Base-by-base conservation (phyloP, 306 rosid species). In the Begonia loranthoides region DNA sequence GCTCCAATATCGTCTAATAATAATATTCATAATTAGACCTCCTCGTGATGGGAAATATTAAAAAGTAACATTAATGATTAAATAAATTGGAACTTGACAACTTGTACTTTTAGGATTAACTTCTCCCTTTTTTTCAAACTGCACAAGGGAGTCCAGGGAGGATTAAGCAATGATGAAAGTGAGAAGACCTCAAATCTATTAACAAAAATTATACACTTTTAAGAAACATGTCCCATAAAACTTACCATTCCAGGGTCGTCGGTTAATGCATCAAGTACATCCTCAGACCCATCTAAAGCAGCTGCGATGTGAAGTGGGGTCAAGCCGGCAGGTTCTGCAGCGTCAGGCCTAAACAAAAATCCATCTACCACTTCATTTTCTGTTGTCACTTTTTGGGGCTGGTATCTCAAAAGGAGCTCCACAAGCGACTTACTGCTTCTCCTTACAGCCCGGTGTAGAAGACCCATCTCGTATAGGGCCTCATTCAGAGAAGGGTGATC, bases 291-390 rank as follows among this genome's bases (percentile, higher is more conserved):
- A 58, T 67, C 75, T 57, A 52, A 64, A 51, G 89, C 69, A 21
- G 97, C 92, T 15, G 85, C 92, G 47, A 83, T 63, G 70, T 87
- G 96, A 52, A 87, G 83, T 13, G 96, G 92, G 51, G 97, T 89
- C 78, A 89, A 65, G 24, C 93, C 89, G n/a, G 76, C 71, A 15
- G 90, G 94, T 38, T 93, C 97, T 33, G 55, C 41, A 1, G 46
- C 39, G 62, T 87, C 78, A 28, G 96, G 94, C 74, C 69, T 80
- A 70, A 87, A 83, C 41, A 87, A 62, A 73, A 83, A 73, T 51
- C 63, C 54, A 21, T 62, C 39, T 10, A 9, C 22, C 36, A 43
- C 66, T 69, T 41, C 70, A n/a, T 53, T 62, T 66, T 66, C 66
- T 54, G 63, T 77, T 57, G 36, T 28, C 36, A 28, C 36, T 56